Base-by-base conservation (phyloP, 1,284 basidiomycete genomes). In the Ceratobasidium sp. region DNA sequence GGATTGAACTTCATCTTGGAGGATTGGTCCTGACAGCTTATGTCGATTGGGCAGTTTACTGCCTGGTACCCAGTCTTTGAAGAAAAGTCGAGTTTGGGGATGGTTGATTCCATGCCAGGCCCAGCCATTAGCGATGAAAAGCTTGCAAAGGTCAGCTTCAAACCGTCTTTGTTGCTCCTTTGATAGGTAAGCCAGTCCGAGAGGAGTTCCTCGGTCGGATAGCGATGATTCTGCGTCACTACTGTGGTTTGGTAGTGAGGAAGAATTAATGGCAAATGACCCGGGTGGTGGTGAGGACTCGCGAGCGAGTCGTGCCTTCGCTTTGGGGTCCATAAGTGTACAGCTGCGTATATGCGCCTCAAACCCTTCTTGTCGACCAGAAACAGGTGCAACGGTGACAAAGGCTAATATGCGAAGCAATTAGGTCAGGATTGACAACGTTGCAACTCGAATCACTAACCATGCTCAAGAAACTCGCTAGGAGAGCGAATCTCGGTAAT, bases 121-220 rank as follows among this genome's bases (percentile, higher is more conserved):
- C 20, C 32, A 62, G 17, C 56, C 56, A 32, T 43, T 58, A 8
- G 56, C 56, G 13, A 58, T 35, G 25, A 32, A 58, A n/a, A 58
- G 56, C 38, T 45, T 3, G 27, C 29, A 31, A n/a, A 54, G 5
- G 12, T 54, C 32, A 5, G 32, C 12, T 12, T 54, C 27, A 54
- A 54, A 54, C n/a, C 20, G 27, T 31, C 34, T 53, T 31, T 53
- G 50, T 15, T 53, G 22, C 22, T 53, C 50, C 3, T 22, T 22
- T 29, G 50, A 53, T 31, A 53, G 50, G 22, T 25, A 15, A n/a
- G 27, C 25, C 8, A 53, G 10, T 10, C 4, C 22, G 13, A 31
- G 50, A 10, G 50, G 34, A 31, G 25, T 31, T 29, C 22, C 20
- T 2, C 17, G 50, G 20, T 12, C 13, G 27, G 22, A 29, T 29